Percentiles rank a stretch among this genome's conserved stretches.
phyloP scores from a whole-genome alignment of 1,139 yeast species.

The Hansenula sp. region DNA sequence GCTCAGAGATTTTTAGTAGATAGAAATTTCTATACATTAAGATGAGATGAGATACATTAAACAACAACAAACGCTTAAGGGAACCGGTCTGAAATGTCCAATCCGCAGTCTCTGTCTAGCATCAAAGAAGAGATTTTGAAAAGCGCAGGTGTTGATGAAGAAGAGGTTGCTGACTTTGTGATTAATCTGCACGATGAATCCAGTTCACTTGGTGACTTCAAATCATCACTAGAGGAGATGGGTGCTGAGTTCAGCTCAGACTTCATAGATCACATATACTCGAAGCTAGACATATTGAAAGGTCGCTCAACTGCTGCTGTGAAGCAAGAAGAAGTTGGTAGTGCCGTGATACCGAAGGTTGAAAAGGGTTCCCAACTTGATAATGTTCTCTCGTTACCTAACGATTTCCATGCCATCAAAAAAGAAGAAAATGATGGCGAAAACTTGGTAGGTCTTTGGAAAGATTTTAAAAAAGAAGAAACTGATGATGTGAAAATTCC shows the following conservation, averaged over 20 bases:
- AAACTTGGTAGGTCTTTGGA: slow-evolving; percentile 12
- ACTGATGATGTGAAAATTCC: slow-evolving; percentile 1
- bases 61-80: not conserved
- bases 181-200: slow-evolving; percentile 41
- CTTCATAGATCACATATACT: slow-evolving; percentile 12
- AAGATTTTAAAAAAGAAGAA: slow-evolving; percentile 17
- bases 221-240: slow-evolving; percentile 41
- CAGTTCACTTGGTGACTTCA: slow-evolving; percentile 32
- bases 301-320: not conserved
- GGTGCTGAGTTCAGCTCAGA: slow-evolving; percentile 57
- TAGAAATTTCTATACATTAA: too few relatives aligned
- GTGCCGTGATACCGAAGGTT: slow-evolving; percentile 4
- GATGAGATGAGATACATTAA: too few relatives aligned
- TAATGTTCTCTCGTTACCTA: slow-evolving; percentile 8
- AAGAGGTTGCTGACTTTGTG: slow-evolving; percentile 55
- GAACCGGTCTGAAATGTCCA: not conserved
- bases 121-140: slow-evolving; percentile 10
- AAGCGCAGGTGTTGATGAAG: slow-evolving; percentile 32
- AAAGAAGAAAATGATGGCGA: slow-evolving; percentile 11
- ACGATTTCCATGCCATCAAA: slow-evolving; percentile 12
- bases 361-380: slow-evolving; percentile 1
- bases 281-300: slow-evolving; percentile 6
- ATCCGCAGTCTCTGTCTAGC: slow-evolving; percentile 1
- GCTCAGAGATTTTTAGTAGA: too few relatives aligned
- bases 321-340: slow-evolving; percentile 8